phyloP scores from a whole-genome alignment of 78 protist species.

The Dictyostelium capitatum region DNA sequence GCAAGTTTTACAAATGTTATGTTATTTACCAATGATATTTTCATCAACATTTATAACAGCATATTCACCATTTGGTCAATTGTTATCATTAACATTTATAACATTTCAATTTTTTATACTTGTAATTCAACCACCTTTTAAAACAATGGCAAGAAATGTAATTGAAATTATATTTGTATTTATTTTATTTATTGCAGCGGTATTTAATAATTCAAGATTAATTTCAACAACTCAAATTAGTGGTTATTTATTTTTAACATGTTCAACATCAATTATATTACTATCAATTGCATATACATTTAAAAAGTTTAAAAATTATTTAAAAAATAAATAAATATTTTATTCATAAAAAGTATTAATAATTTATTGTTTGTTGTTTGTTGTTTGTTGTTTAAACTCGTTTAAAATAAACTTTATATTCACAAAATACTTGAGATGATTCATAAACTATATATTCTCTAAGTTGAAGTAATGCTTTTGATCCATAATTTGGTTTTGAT shows the following conservation, averaged over 20 bases:
- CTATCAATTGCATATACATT: neutral
- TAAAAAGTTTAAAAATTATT: neutral
- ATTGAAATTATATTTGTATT: neutral
- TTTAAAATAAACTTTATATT: slow-evolving; percentile 75
- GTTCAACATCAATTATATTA: neutral
- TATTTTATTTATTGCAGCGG: neutral
- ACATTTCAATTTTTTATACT: neutral
- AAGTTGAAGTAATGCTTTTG: slow-evolving; percentile 60
- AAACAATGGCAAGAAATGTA: neutral
- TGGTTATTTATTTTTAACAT: neutral
- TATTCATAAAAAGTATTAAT: too few relatives aligned
- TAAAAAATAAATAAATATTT: neutral
- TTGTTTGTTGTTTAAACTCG: slow-evolving; percentile 25
- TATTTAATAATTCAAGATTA: neutral
- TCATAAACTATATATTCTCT: slow-evolving; percentile 78
- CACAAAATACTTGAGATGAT: slow-evolving; percentile 69
- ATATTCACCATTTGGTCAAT: neutral
- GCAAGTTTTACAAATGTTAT: neutral
- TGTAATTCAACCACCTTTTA: neutral
- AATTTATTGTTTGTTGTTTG: too few relatives aligned
- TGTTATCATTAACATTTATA: neutral
- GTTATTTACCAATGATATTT: neutral
- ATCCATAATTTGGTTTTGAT: slow-evolving; percentile 73
- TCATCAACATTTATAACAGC: neutral
- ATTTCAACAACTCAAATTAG: neutral